Percentiles rank a stretch among this genome's conserved stretches.
These are phyloP conservation scores for Aspergillus panamensis DNA, from an alignment of 495 filamentous ascomycete genomes.

Conservation along the genomic window DNA sequence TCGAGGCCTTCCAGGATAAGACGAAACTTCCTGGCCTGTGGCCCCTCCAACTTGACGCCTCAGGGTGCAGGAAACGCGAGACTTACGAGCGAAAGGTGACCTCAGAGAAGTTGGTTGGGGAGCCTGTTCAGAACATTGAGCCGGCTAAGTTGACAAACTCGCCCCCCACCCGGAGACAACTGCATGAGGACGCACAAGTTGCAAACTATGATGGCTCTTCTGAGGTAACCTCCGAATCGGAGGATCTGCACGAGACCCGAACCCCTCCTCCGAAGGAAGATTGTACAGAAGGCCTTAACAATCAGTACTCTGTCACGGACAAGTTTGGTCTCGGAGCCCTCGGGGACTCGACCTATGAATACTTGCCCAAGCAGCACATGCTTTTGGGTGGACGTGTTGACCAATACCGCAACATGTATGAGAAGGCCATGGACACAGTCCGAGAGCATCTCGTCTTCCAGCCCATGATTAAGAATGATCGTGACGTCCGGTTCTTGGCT, in stretches of 20 bases:
- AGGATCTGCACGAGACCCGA: background rate
- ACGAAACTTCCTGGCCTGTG: conserved; percentile 82
- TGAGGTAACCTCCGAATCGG: background rate
- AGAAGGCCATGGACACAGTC: conserved; percentile 62
- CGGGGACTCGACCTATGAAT: conserved; percentile 92
- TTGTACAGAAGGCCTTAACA: conserved; percentile 31
- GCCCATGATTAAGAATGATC: conserved; percentile 72
- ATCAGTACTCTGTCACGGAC: conserved; percentile 25
- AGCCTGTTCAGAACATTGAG: background rate
- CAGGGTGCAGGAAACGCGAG: conserved; percentile 52
- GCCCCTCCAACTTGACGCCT: conserved; percentile 76
- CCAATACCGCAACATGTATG: conserved; percentile 82
- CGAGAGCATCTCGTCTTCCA: conserved; percentile 78
- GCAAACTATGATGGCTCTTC: conserved; percentile 23
- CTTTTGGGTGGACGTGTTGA: conserved; percentile 78
- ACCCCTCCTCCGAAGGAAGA: conserved; percentile 17
- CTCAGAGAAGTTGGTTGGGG: conserved; percentile 2
- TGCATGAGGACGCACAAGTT: conserved; percentile 27
- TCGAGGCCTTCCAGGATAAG: conserved; percentile 72
- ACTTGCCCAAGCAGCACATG: conserved; percentile 74
- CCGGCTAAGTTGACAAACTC: conserved; percentile 17
- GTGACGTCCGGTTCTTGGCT: conserved; percentile 71
- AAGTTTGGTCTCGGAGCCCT: conserved; percentile 73
- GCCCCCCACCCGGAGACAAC: conserved; percentile 18
- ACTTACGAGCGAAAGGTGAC: conserved; percentile 13